phyloP scores from a whole-genome alignment of 371 early-diverging fungal species.

The Mortierella sp. region DNA sequence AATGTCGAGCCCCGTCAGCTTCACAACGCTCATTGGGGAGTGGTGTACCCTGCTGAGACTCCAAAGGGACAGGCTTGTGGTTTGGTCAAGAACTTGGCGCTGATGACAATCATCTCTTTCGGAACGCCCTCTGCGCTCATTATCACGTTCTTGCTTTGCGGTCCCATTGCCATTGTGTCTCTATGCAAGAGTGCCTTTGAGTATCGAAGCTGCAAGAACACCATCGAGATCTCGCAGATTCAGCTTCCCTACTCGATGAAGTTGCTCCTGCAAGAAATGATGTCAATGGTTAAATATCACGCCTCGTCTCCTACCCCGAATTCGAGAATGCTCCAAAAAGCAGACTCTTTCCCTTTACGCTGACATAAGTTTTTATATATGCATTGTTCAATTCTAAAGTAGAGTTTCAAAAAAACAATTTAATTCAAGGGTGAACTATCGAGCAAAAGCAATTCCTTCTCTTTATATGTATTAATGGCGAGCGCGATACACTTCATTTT shows the following conservation, averaged over 20 bases:
- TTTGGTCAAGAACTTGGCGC: constrained; percentile 99
- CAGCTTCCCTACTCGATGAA: constrained; percentile 99
- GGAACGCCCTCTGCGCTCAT: constrained; percentile 89
- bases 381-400: too few relatives aligned
- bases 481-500: too few relatives aligned
- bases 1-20: constrained; percentile 99
- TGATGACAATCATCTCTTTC: constrained; percentile 99
- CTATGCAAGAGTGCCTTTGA: constrained; percentile 94
- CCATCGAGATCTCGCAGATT: constrained; percentile 94
- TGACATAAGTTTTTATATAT: too few relatives aligned
- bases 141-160: constrained; percentile 95
- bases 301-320: constrained; percentile 64
- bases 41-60: constrained; percentile 99
- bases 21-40: constrained; percentile 99
- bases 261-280: constrained; percentile 98
- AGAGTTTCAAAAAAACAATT: too few relatives aligned
- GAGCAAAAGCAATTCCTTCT: too few relatives aligned
- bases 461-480: too few relatives aligned
- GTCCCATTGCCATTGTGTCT: constrained; percentile 97
- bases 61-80: constrained; percentile 99
- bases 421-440: too few relatives aligned
- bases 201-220: constrained; percentile 96
- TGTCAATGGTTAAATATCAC: constrained; percentile 99
- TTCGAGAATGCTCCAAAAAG: too few relatives aligned
- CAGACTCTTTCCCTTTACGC: too few relatives aligned